Base-by-base conservation (phyloP, 805 yeast genomes). In the Ogataea corticis region DNA sequence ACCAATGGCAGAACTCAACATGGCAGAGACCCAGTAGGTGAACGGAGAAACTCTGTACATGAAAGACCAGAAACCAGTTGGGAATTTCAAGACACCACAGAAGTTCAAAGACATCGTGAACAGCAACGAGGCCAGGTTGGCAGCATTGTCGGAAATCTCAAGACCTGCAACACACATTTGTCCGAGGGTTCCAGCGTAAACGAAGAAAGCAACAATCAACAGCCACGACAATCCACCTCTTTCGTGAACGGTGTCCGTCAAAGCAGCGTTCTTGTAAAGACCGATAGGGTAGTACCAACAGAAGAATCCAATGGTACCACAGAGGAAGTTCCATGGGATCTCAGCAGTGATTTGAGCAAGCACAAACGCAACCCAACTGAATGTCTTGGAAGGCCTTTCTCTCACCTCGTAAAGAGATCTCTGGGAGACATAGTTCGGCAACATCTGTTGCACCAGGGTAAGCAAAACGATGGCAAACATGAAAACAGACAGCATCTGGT, bases 401-500 rank as follows among this genome's bases (percentile, higher is more conserved):
- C 90, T 77, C 29, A 78, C 85, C 62, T 85, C 90, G 55, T 83
- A 84, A 32, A 84, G 64, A 52, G 77, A 77, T 67, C 91, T 76
- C 60, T 82, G 88, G 28, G 67, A 52, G 31, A 80, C 77, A 61
- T 71, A 86, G 44, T 76, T 62, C 15, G 90, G 89, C 52, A 83
- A 65, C 67, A 78, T 72, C 62, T 85, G 90, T 52, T 82, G 79
- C 40, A 80, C 59, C 55, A 82, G 57, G 18, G 85, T 80, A 52
- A 74, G 73, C 66, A 80, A 72, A 40, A 76, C 69, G 55, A 79
- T 72, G 33, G 79, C 61, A 57, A 81, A 76, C 88, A 85, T 83
- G 69, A 87, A 87, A 35, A 84, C 60, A 2, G 90, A 72, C 56
- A 85, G 79, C 89, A 86, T 82, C 69, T 85, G 94, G 66, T 87